A percentile compares a stretch with the other conserved stretches of the same genome.
Conservation (phyloP, 2,329 filamentous ascomycete species). For the Penicillium sp. region DNA sequence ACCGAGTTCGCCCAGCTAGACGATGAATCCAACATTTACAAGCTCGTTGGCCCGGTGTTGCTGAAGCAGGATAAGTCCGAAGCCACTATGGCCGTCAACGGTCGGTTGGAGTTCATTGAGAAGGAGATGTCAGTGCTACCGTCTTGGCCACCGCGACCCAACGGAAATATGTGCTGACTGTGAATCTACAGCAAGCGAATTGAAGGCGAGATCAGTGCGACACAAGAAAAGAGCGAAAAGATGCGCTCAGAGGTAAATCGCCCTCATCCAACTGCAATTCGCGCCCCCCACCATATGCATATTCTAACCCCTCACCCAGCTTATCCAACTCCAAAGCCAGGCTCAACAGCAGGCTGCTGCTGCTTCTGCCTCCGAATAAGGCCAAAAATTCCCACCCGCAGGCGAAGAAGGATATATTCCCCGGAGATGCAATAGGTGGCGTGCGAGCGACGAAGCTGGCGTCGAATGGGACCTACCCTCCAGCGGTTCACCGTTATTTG, state of each 20-base stretch:
- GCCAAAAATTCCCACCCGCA: background rate
- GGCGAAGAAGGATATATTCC: constrained; percentile 1
- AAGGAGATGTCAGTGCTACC: constrained; percentile 74
- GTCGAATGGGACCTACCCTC: background rate
- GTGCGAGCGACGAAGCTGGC: background rate
- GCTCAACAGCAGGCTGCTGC: constrained; percentile 33
- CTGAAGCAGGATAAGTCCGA: constrained; percentile 92
- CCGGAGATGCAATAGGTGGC: background rate
- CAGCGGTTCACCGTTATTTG: background rate
- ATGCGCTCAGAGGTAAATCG: constrained; percentile 62
- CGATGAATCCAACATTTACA: constrained; percentile 88
- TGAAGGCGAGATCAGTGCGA: constrained; percentile 62
- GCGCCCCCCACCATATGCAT: background rate
- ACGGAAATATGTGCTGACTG: constrained; percentile 4
- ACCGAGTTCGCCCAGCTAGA: constrained; percentile 81
- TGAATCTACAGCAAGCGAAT: constrained; percentile 56
- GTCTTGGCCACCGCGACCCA: background rate
- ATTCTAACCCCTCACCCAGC: constrained; percentile 26
- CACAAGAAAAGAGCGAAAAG: constrained; percentile 62
- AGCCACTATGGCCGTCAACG: constrained; percentile 85
- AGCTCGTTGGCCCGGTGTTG: constrained; percentile 86
- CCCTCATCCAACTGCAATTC: background rate
- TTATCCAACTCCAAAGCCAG: constrained; percentile 40
- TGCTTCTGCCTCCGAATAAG: constrained; percentile 31
- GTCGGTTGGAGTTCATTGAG: constrained; percentile 84